These are phyloP conservation scores for Rhizopogon vulgaris DNA, from an alignment of 768 basidiomycete species.

Conservation along the genomic window DNA sequence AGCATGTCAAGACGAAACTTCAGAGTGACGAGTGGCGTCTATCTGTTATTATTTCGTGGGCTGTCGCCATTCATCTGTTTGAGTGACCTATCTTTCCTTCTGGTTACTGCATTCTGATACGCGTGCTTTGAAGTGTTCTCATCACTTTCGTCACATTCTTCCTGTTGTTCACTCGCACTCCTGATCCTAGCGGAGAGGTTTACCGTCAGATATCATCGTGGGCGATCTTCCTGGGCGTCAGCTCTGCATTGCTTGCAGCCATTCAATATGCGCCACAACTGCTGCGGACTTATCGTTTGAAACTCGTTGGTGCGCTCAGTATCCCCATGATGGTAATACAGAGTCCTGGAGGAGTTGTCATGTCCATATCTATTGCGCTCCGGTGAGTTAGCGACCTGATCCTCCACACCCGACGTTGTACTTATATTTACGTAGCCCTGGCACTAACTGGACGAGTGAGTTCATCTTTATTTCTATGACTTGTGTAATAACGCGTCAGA, in stretches of 20 bases:
- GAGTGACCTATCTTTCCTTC: conserved; percentile 20
- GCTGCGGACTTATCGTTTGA: conserved; percentile 65
- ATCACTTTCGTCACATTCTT: conserved; percentile 55
- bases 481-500: background rate
- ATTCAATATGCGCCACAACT: conserved; percentile 90
- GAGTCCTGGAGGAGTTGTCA: conserved; percentile 82
- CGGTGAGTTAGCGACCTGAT: conserved; percentile 32
- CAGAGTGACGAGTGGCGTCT: conserved; percentile 69
- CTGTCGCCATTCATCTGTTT: conserved; percentile 69
- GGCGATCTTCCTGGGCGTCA: conserved; percentile 85
- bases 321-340: conserved; percentile 97
- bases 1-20: conserved; percentile 39
- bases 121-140: conserved; percentile 37
- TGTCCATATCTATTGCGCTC: conserved; percentile 77
- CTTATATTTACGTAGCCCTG: conserved; percentile 40
- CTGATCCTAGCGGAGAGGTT: conserved; percentile 27
- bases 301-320: conserved; percentile 87
- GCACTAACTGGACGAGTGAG: conserved; percentile 82
- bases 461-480: conserved; percentile 1
- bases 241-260: conserved; percentile 70
- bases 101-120: background rate
- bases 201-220: conserved; percentile 45
- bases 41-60: conserved; percentile 71
- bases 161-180: conserved; percentile 43
- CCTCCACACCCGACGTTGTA: background rate